These are phyloP conservation scores for Knoxdaviesia capensis DNA, from an alignment of 2,329 filamentous ascomycete genomes.

Conservation along the genomic window DNA sequence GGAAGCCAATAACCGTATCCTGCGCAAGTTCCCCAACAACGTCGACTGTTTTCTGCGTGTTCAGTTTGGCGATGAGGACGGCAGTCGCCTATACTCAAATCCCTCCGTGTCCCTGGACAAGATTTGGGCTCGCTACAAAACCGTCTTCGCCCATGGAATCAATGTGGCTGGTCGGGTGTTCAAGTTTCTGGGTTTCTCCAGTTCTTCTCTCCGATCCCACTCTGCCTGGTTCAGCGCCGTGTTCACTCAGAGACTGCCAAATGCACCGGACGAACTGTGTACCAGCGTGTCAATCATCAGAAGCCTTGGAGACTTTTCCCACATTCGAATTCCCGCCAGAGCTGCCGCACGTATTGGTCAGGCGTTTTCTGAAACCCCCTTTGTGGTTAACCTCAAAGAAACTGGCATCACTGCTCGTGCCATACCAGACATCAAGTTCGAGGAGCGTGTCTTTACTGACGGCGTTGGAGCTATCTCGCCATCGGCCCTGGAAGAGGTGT, in stretches of 20 bases:
- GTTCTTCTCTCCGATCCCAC: slow-evolving; percentile 55
- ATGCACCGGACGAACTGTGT: slow-evolving; percentile 9
- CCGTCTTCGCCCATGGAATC: slow-evolving; percentile 37
- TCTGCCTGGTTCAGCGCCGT: slow-evolving; percentile 43
- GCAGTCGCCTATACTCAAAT: slow-evolving; percentile 22
- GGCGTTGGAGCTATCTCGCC: slow-evolving; percentile 57
- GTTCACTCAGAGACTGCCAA: slow-evolving; percentile 17
- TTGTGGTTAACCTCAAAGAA: slow-evolving; percentile 29
- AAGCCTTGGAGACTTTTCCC: slow-evolving; percentile 26
- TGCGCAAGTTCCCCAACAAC: slow-evolving; percentile 41
- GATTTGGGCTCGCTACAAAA: slow-evolving; percentile 39
- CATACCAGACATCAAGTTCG: slow-evolving; percentile 32
- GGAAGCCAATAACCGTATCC: slow-evolving; percentile 49
- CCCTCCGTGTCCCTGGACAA: slow-evolving; percentile 20
- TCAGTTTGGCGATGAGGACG: slow-evolving; percentile 55
- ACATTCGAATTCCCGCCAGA: slow-evolving; percentile 30
- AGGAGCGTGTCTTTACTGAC: slow-evolving; percentile 50
- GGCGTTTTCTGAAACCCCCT: slow-evolving; percentile 57
- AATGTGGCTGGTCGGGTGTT: slow-evolving; percentile 41
- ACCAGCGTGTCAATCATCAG: slow-evolving; percentile 22
- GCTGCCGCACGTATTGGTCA: slow-evolving; percentile 41
- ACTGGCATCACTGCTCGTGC: slow-evolving; percentile 12
- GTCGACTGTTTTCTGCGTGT: slow-evolving; percentile 49
- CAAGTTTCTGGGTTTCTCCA: slow-evolving; percentile 56
- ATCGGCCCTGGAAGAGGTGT: slow-evolving; percentile 37